Percentiles rank a stretch among this genome's conserved stretches.
phyloP scores from a whole-genome alignment of 257 asterid species.

The Solanum peruvianum region DNA sequence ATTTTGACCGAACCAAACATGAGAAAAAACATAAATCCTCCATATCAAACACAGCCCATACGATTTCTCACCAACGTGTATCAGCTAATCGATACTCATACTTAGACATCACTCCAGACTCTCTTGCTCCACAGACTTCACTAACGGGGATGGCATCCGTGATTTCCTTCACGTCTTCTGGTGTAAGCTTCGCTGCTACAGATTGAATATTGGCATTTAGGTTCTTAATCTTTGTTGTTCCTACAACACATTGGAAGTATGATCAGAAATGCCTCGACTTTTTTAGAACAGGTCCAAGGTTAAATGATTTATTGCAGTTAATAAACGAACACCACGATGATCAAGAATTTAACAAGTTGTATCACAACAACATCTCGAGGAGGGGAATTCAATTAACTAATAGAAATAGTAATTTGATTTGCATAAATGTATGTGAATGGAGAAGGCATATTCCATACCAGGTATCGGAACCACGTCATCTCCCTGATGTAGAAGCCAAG shows the following conservation, averaged over 20 bases:
- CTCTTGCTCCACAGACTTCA: constrained; percentile 31
- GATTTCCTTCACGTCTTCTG: constrained; percentile 26
- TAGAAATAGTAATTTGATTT: not conserved
- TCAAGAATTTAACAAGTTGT: not conserved
- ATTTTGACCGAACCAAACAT: not conserved
- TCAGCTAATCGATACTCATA: constrained; percentile 9
- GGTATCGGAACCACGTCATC: constrained; percentile 43
- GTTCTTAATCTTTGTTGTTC: constrained; percentile 36
- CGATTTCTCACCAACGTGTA: not conserved
- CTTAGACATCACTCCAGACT: not conserved
- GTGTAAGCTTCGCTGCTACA: constrained; percentile 20
- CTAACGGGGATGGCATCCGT: constrained; percentile 15
- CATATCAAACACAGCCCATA: not conserved
- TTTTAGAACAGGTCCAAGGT: not conserved
- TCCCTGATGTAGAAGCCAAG: constrained; percentile 48
- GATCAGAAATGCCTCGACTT: not conserved
- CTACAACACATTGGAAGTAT: not conserved
- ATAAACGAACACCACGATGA: not conserved
- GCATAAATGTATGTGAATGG: not conserved
- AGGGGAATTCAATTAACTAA: not conserved
- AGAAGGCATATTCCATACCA: constrained; percentile 9
- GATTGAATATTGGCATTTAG: constrained; percentile 23
- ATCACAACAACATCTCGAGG: not conserved
- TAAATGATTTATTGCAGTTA: not conserved
- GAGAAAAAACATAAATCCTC: not conserved